Base-by-base conservation (phyloP, 202 grass and related monocot genomes). In the Bolboschoenoplectus hybrid region DNA sequence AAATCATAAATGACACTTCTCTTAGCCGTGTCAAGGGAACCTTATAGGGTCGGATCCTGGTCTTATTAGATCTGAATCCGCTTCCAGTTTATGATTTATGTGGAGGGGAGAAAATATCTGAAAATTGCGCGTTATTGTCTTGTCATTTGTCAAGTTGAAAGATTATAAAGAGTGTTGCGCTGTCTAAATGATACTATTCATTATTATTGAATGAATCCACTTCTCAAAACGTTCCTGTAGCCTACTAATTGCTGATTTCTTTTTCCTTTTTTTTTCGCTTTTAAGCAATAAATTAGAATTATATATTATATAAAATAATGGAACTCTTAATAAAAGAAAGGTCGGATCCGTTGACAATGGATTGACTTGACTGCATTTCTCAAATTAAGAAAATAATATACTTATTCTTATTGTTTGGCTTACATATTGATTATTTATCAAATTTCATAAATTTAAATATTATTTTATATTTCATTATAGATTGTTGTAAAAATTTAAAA, bases 101-200 rank as follows among this genome's bases (percentile, higher is more conserved):
- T 32, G 32, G 3, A 73, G 26, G 26, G 26, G 26, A 47, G 9
- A 67, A 39, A 68, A 41, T 52, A 13, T 74, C 45, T 34, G 46
- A 32, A 74, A 11, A 11, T 43, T 57, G 52, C 75, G 3, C 52
- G 75, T 58, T 58, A 17, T 17, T 39, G 4, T 16, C 38, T 58
- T 80, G 14, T 17, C 17, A 80, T 16, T 58, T 80, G 14, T 17
- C 17, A 80, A 61, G 55, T 80, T 58, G 76, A 41, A 17, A 14
- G 5, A 60, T 41, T 41, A 40, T 60, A 58, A 17, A 17, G 0
- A 16, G 52, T 60, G 38, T 3, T 53, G 7, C 6, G 44, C 16
- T 49, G 44, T 73, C 69, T 47, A 72, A 72, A 49, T 49, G 2
- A 73, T 26, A 20, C 44, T 66, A 26, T 9, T 34, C 6, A 68